phyloP scores from a whole-genome alignment of 2,329 filamentous ascomycete species.

The Penicillium olsonii region DNA sequence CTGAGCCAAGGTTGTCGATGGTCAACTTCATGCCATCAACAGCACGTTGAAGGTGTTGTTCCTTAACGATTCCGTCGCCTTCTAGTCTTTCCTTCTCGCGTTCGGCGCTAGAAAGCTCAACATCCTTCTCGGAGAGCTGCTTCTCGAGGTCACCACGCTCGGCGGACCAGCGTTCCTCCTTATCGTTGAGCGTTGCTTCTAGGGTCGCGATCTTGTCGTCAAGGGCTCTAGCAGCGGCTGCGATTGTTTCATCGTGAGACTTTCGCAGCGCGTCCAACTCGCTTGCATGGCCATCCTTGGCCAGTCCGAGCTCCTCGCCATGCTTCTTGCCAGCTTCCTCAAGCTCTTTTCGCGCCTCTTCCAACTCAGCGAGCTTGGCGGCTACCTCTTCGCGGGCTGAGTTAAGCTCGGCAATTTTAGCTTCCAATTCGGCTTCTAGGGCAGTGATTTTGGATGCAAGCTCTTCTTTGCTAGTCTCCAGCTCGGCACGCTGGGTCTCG shows the following conservation, averaged over 20 bases:
- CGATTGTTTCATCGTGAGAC: conserved; percentile 29
- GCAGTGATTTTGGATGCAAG: conserved; percentile 35
- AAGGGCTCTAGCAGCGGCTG: conserved; percentile 24
- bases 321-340: conserved; percentile 32
- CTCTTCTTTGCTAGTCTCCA: conserved; percentile 33
- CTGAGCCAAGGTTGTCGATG: conserved; percentile 53
- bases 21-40: conserved; percentile 47
- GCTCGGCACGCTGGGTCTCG: conserved; percentile 36
- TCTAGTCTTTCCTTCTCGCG: conserved; percentile 47
- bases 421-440: conserved; percentile 34
- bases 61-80: conserved; percentile 48
- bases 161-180: conserved; percentile 36
- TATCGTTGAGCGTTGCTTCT: conserved; percentile 29
- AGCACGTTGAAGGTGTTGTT: conserved; percentile 48
- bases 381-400: conserved; percentile 29
- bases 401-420: conserved; percentile 30
- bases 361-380: conserved; percentile 28
- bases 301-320: conserved; percentile 27
- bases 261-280: conserved; percentile 29
- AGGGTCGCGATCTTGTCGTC: conserved; percentile 30
- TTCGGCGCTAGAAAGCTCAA: conserved; percentile 45
- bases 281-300: conserved; percentile 25
- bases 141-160: conserved; percentile 34
- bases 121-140: conserved; percentile 45
- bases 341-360: conserved; percentile 33